A percentile compares a stretch with the other conserved stretches of the same genome.
phyloP scores from a whole-genome alignment of 768 basidiomycete species.

The Phylloporus arenicola region DNA sequence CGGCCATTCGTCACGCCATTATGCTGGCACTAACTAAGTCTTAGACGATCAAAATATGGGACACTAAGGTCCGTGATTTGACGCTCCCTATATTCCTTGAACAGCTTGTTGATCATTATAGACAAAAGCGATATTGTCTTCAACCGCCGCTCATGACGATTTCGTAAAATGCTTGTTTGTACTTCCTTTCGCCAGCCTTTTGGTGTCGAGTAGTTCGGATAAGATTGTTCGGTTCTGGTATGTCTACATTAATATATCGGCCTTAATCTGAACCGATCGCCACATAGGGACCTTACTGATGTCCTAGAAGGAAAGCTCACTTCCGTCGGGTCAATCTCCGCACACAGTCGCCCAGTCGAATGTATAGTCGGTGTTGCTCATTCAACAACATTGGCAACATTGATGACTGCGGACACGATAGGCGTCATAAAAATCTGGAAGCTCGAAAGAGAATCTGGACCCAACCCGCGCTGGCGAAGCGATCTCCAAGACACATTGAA shows the following conservation, averaged over 20 bases:
- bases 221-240: constrained; percentile 86
- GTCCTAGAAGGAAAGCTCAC: constrained; percentile 36
- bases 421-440: constrained; percentile 83
- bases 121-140: constrained; percentile 67
- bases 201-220: constrained; percentile 88
- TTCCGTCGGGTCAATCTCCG: constrained; percentile 65
- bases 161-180: constrained; percentile 85
- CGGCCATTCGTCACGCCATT: neutral
- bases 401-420: constrained; percentile 91
- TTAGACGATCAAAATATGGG: constrained; percentile 86
- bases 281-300: constrained; percentile 57
- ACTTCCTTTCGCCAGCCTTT: constrained; percentile 55
- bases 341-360: constrained; percentile 87
- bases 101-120: constrained; percentile 28
- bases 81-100: neutral
- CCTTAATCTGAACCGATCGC: neutral
- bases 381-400: constrained; percentile 41
- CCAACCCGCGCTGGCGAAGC: constrained; percentile 45
- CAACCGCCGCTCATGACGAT: constrained; percentile 76
- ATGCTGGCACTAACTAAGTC: constrained; percentile 7
- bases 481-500: constrained; percentile 50
- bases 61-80: constrained; percentile 51
- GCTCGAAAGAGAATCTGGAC: constrained; percentile 39
- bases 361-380: constrained; percentile 53
- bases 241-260: constrained; percentile 13